Conservation (phyloP, 2,329 filamentous ascomycete species). For the Calonectria naviculata region DNA sequence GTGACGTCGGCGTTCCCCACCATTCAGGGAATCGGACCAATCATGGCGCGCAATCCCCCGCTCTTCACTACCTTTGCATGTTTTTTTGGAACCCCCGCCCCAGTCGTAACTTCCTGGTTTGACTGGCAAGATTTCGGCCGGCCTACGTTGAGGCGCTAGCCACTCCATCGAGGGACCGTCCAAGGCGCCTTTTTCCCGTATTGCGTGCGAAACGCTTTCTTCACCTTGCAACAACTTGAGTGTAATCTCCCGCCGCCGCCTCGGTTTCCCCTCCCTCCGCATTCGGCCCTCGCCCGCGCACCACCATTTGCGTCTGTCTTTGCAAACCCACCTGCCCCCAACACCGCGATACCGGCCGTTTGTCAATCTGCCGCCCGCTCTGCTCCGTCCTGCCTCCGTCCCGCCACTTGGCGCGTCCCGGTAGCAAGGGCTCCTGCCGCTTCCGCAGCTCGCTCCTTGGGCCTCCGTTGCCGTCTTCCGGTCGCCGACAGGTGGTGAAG, state of each 20-base stretch:
- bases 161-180: constrained; percentile 20
- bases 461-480: constrained; percentile 24
- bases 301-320: constrained; percentile 29
- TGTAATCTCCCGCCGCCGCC: constrained; percentile 28
- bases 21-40: neutral
- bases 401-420: constrained; percentile 25
- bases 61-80: constrained; percentile 4
- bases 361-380: constrained; percentile 15
- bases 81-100: constrained; percentile 20
- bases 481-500: constrained; percentile 35
- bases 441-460: constrained; percentile 14
- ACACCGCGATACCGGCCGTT: constrained; percentile 42
- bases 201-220: constrained; percentile 23
- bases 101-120: constrained; percentile 21
- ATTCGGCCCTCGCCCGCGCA: constrained; percentile 45
- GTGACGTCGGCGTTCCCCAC: constrained; percentile 11
- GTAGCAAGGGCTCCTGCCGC: constrained; percentile 16
- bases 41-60: constrained; percentile 15
- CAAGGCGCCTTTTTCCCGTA: constrained; percentile 25
- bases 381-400: constrained; percentile 24
- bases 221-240: constrained; percentile 27
- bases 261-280: constrained; percentile 46
- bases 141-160: constrained; percentile 20
- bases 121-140: constrained; percentile 20
- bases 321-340: constrained; percentile 38